A percentile compares a stretch with the other conserved stretches of the same genome.
Conservation (phyloP, 2,329 filamentous ascomycete genomes). For the Madurella fahalii region DNA sequence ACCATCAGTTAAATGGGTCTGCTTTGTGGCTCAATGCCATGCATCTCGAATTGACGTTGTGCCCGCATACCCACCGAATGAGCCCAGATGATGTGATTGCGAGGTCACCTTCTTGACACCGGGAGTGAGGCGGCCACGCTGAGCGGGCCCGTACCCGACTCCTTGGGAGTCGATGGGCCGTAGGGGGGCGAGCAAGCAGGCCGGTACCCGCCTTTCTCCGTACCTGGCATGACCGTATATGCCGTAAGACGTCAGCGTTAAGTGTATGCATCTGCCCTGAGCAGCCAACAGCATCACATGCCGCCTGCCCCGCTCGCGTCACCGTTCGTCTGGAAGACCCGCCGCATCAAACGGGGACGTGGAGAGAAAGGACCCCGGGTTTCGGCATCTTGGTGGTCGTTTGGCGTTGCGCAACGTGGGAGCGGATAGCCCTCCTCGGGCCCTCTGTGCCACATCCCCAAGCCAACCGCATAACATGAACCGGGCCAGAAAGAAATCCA, state of each 20-base stretch:
- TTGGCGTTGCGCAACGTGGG: conserved; percentile 9
- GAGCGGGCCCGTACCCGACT: conserved; percentile 14
- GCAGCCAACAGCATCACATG: conserved; percentile 5
- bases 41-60: conserved; percentile 6
- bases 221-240: conserved; percentile 21
- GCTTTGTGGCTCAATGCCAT: background rate
- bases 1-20: background rate
- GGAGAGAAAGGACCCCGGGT: background rate
- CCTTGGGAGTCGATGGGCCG: conserved; percentile 9
- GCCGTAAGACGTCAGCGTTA: conserved; percentile 16
- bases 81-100: conserved; percentile 11
- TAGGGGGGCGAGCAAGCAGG: background rate
- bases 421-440: too few relatives aligned
- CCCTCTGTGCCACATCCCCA: too few relatives aligned
- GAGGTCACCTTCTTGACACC: conserved; percentile 11
- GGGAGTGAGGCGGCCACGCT: conserved; percentile 15
- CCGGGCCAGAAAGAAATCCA: too few relatives aligned
- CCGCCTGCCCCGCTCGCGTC: conserved; percentile 5
- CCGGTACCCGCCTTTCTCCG: background rate
- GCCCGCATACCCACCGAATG: conserved; percentile 2
- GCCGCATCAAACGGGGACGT: background rate
- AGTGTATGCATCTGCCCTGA: conserved; percentile 15
- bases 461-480: too few relatives aligned
- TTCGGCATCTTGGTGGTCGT: background rate
- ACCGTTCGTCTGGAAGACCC: conserved; percentile 11